Base-by-base conservation (phyloP, 176 grass and related monocot genomes). In the Eleusine coracana region DNA sequence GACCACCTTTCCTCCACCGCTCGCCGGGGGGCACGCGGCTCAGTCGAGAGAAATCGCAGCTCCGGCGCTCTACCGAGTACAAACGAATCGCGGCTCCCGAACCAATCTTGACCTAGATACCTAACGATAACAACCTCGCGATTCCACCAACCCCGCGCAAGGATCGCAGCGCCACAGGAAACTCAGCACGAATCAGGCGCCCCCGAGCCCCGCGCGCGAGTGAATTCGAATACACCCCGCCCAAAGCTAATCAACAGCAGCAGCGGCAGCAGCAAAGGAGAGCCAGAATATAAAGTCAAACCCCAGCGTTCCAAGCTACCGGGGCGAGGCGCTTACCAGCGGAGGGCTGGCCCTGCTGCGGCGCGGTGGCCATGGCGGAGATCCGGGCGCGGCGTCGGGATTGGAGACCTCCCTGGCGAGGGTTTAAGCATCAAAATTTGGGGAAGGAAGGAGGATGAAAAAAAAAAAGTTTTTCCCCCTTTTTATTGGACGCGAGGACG, bases 331-430 rank as follows among this genome's bases (percentile, higher is more conserved):
- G n/a, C 34, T 10, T 71, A 83, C 86, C 86, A 29, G 71, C 77
- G 50, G 74, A 49, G 82, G 44, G 68, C 59, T 76, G 80, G 68
- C 68, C 75, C 67, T 84, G 68, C 42, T 88, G 59, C 55, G 68
- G 79, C 79, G 79, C 82, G 74, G 81, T 69, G 37, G 56, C 75
- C 86, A 83, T 83, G 65, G 49, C 87, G 58, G 64, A 84, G 87
- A 88, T 88, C 87, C 71, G 81, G 65, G 14, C 21, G 6, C 60
- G 25, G 65, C 79, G 79, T 81, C 78, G 78, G 78, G 78, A 80
- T 80, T 80, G 51, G 79, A 58, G 66, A 59, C 66, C 41, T 73
- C 62, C 80, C 40, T 55, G 27, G 55, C 69, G 80, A 82, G 80
- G 80, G 80, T 82, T 82, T 82, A 73, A 82, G 80, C 68, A 83